Evolutionary conservation across 352 stramenopile species (phyloP).

Genomic region (Phytophthora palmivora): DNA sequence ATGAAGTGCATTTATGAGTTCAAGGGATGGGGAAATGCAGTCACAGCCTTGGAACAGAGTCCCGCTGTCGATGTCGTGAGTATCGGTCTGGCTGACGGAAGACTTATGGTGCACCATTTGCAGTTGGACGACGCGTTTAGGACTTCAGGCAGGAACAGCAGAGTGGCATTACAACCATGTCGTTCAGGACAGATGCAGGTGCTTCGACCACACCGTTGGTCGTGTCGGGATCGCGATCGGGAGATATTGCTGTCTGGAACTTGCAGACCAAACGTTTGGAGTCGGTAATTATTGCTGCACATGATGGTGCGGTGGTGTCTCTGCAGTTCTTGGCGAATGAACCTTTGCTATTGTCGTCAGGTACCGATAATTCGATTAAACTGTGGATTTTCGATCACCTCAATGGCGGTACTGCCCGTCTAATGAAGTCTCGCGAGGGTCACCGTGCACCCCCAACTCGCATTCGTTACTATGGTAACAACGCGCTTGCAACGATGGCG

Average conservation of each 20-base stretch:
- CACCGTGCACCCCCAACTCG: constrained; percentile 85
- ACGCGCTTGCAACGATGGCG: constrained; percentile 84
- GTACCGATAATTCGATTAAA: constrained; percentile 92
- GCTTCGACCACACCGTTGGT: constrained; percentile 60
- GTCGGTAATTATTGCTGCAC: constrained; percentile 75
- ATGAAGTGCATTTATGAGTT: constrained; percentile 92
- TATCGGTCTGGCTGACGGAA: constrained; percentile 82
- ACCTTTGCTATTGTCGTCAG: constrained; percentile 86
- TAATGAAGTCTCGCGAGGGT: constrained; percentile 91
- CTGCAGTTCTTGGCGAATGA: constrained; percentile 90
- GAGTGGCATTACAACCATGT: constrained; percentile 83
- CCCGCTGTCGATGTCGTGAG: constrained; percentile 91
- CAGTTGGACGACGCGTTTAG: constrained; percentile 86
- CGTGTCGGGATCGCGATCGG: constrained; percentile 72
- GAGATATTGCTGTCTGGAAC: constrained; percentile 93
- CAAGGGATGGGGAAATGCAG: constrained; percentile 64
- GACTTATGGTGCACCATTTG: constrained; percentile 89
- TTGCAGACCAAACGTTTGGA: constrained; percentile 89
- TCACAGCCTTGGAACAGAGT: constrained; percentile 87
- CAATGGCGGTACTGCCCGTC: constrained; percentile 74
- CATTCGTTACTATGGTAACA: constrained; percentile 93
- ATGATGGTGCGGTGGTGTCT: constrained; percentile 79
- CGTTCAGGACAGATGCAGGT: constrained; percentile 89
- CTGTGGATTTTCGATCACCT: constrained; percentile 95
- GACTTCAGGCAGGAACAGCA: constrained; percentile 82